phyloP scores from a whole-genome alignment of 176 grass and related monocot genomes.

The Guadua angustifolia region DNA sequence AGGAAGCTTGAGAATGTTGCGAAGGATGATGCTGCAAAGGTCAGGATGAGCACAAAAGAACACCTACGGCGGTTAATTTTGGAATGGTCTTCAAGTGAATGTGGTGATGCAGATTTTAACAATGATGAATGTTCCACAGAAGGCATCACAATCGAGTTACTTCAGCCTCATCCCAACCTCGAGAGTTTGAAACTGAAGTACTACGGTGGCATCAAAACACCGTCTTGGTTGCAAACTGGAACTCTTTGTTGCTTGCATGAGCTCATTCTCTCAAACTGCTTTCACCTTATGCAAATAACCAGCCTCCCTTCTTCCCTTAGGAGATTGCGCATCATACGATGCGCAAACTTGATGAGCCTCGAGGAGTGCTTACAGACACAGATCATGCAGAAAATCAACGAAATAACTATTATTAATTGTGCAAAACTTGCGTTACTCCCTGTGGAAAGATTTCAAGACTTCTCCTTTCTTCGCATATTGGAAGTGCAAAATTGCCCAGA shows the following conservation, averaged over 20 bases:
- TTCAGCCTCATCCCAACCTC: slow-evolving; percentile 32
- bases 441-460: slow-evolving; percentile 23
- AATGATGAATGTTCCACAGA: neutral
- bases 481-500: slow-evolving; percentile 31
- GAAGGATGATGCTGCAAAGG: slow-evolving; percentile 9
- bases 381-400: slow-evolving; percentile 3
- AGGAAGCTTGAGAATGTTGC: no score
- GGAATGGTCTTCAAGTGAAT: slow-evolving; percentile 17
- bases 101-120: neutral
- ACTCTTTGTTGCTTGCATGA: slow-evolving; percentile 3
- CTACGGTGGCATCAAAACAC: slow-evolving; percentile 30
- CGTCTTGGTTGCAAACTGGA: slow-evolving; percentile 29
- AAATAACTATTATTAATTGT: slow-evolving; percentile 35
- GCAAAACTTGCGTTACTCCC: slow-evolving; percentile 22
- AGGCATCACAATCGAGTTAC: neutral
- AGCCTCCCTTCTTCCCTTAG: slow-evolving; percentile 38
- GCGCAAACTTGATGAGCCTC: slow-evolving; percentile 35
- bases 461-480: slow-evolving; percentile 34
- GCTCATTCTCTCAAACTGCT: slow-evolving; percentile 25
- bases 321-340: slow-evolving; percentile 29
- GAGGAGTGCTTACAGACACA: slow-evolving; percentile 13
- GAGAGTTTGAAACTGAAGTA: neutral
- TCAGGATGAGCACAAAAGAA: slow-evolving; percentile 16
- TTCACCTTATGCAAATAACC: neutral
- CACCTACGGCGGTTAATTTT: slow-evolving; percentile 18